These are phyloP conservation scores for Claviceps citrina DNA, from an alignment of 2,329 filamentous ascomycete genomes.

Conservation along the genomic window DNA sequence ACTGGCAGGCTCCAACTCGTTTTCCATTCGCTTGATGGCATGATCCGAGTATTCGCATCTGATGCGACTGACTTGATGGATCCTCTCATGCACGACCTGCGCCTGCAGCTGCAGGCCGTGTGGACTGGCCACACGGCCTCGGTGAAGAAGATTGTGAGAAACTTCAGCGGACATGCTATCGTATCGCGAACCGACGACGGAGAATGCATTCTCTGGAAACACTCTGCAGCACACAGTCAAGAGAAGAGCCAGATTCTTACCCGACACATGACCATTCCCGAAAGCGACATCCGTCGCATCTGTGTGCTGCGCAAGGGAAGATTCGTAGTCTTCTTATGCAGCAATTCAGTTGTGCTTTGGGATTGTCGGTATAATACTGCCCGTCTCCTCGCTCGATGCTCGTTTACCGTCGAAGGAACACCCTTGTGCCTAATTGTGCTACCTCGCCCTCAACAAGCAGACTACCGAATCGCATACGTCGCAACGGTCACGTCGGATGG, in stretches of 20 bases:
- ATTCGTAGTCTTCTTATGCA: constrained; percentile 67
- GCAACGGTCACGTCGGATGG: constrained; percentile 71
- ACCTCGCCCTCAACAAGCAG: constrained; percentile 42
- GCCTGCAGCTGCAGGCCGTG: constrained; percentile 46
- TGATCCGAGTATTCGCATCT: constrained; percentile 66
- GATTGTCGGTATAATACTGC: constrained; percentile 52
- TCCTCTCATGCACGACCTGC: constrained; percentile 42
- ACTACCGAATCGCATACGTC: constrained; percentile 49
- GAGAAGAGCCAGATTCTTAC: constrained; percentile 36
- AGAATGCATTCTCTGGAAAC: constrained; percentile 72
- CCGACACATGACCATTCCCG: constrained; percentile 51
- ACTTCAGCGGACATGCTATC: constrained; percentile 63
- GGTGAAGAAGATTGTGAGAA: constrained; percentile 75
- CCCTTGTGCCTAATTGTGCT: constrained; percentile 68
- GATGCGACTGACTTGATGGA: constrained; percentile 70
- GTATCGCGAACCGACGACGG: constrained; percentile 67
- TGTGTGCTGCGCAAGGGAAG: constrained; percentile 62
- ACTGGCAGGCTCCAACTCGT: constrained; percentile 56
- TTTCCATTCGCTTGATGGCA: constrained; percentile 72
- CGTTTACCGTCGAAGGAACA: constrained; percentile 49
- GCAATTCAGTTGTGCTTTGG: constrained; percentile 60
- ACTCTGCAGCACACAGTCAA: constrained; percentile 19
- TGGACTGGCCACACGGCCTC: constrained; percentile 76
- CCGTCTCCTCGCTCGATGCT: constrained; percentile 30
- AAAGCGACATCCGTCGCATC: constrained; percentile 63